phyloP scores from a whole-genome alignment of 75 land plant genomes.

The Pinus tabuliformis region DNA sequence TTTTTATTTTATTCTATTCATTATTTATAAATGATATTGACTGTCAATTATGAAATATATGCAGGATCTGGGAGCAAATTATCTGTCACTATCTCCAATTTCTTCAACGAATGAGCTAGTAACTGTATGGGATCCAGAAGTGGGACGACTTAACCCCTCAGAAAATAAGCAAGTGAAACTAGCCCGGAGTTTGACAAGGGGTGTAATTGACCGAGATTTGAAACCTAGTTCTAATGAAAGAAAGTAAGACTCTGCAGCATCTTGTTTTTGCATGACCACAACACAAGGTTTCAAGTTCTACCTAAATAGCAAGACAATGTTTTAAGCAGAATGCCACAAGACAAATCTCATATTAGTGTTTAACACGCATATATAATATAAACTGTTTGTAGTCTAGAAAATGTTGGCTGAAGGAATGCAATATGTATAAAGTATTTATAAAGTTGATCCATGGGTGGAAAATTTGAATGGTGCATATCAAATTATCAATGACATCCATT shows the following conservation, averaged over 20 bases:
- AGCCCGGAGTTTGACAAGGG: constrained; percentile 90
- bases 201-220: constrained; percentile 85
- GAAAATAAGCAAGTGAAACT: constrained; percentile 97
- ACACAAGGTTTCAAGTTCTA: neutral
- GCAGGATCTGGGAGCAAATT: constrained; percentile 86
- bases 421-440: neutral
- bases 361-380: neutral
- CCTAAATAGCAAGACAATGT: neutral
- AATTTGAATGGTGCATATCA: neutral
- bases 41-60: constrained; percentile 9
- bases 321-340: neutral
- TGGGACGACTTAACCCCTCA: constrained; percentile 87
- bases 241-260: constrained; percentile 50
- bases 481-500: neutral
- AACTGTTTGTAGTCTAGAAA: neutral
- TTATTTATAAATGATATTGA: neutral
- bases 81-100: constrained; percentile 76
- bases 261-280: neutral
- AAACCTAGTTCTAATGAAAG: constrained; percentile 84
- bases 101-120: constrained; percentile 87
- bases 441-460: neutral
- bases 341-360: neutral
- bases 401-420: neutral
- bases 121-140: constrained; percentile 90
- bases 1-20: neutral